These are phyloP conservation scores for Cantharellus cinnabarinus DNA, from an alignment of 768 basidiomycete genomes.

Conservation along the genomic window DNA sequence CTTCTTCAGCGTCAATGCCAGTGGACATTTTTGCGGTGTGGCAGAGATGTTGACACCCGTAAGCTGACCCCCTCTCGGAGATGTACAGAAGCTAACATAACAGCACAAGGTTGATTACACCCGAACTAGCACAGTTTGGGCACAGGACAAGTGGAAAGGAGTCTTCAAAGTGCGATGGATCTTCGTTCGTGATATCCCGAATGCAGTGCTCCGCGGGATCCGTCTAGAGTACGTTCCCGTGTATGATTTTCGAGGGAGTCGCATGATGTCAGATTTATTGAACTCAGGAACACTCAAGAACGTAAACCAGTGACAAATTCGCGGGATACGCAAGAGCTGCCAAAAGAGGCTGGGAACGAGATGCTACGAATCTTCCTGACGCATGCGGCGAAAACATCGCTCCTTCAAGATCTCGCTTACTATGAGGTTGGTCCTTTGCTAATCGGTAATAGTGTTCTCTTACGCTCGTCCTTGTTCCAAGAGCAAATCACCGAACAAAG, in stretches of 20 bases:
- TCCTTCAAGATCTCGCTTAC: conserved; percentile 84
- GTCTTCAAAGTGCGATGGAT: conserved; percentile 98
- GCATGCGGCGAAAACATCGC: conserved; percentile 79
- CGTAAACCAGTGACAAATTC: conserved; percentile 97
- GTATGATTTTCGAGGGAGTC: not conserved
- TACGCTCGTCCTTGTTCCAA: not conserved
- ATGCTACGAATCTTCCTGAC: conserved; percentile 91
- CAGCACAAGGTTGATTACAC: conserved; percentile 63
- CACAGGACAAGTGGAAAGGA: conserved; percentile 99
- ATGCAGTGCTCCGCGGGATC: conserved; percentile 74
- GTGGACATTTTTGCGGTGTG: conserved; percentile 96
- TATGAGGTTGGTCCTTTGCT: conserved; percentile 39
- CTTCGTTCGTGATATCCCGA: conserved; percentile 89
- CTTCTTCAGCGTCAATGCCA: conserved; percentile 96
- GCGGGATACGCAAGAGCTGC: conserved; percentile 89
- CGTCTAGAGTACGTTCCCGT: conserved; percentile 43
- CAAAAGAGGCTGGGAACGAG: conserved; percentile 90
- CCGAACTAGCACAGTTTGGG: conserved; percentile 91
- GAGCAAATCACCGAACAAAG: not conserved
- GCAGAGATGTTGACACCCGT: conserved; percentile 95
- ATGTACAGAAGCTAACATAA: conserved; percentile 2
- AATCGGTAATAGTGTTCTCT: not conserved
- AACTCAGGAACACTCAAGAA: conserved; percentile 81
- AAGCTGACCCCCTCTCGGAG: conserved; percentile 12
- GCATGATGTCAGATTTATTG: conserved; percentile 8